A percentile compares a stretch with the other conserved stretches of the same genome.
Evolutionary conservation across 2,329 filamentous ascomycete genomes (phyloP).

Genomic region (Fusarium neocosmosporiellum): DNA sequence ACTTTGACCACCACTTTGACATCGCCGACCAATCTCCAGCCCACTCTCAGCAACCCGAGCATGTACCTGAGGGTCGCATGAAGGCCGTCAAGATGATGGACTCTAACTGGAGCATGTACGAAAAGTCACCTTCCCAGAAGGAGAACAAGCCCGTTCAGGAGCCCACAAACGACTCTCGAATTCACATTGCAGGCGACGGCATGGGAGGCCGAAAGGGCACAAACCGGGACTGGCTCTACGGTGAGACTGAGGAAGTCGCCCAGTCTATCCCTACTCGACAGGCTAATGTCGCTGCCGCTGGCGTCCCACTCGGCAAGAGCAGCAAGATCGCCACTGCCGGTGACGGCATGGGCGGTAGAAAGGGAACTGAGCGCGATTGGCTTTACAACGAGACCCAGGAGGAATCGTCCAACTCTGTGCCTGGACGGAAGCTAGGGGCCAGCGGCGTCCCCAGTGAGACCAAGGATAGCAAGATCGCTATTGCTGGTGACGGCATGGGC

Average conservation of each 20-base stretch:
- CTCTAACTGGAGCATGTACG: constrained; percentile 68
- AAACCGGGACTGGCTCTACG: constrained; percentile 67
- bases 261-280: constrained; percentile 32
- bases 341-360: constrained; percentile 73
- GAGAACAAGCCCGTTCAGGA: constrained; percentile 62
- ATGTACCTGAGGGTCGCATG: constrained; percentile 67
- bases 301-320: constrained; percentile 28
- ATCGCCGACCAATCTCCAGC: constrained; percentile 76
- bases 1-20: constrained; percentile 82
- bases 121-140: constrained; percentile 66
- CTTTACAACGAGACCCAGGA: constrained; percentile 63
- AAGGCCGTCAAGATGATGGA: constrained; percentile 82
- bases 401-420: constrained; percentile 42
- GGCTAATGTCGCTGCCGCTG: constrained; percentile 22
- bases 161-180: constrained; percentile 53
- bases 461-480: constrained; percentile 49
- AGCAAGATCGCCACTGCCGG: constrained; percentile 59
- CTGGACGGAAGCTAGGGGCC: constrained; percentile 49
- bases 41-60: constrained; percentile 54
- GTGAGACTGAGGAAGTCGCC: constrained; percentile 47
- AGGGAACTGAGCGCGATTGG: constrained; percentile 66
- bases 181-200: constrained; percentile 68
- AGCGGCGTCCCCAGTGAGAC: constrained; percentile 8
- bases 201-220: constrained; percentile 72
- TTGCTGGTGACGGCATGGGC: constrained; percentile 74